Base-by-base conservation (phyloP, 2,329 filamentous ascomycete genomes). In the Daldinia sp. region DNA sequence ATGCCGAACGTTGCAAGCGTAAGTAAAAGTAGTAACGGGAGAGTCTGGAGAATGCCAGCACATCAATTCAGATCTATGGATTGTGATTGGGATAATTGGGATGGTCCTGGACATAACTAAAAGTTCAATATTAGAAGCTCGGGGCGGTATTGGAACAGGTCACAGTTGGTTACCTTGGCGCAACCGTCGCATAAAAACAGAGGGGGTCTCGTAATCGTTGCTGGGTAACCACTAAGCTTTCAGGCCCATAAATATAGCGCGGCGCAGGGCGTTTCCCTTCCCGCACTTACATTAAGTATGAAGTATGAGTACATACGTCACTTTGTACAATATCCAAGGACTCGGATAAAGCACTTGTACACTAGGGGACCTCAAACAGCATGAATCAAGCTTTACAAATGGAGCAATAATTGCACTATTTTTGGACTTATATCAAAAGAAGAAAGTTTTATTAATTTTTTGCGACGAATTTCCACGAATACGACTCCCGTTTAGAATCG, bases 141-240 rank as follows among this genome's bases (percentile, higher is more conserved):
- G 56, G 62, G 57, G 62, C 59, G 49, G 43, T 50, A 61, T 66
- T 66, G 63, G 66, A 45, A 61, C 50, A 57, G 27, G 55, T 58
- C 43, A 43, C 57, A 55, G 48, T 25, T 29, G 37, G 30, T 41
- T 54, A 55, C 21, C 63, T 66, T 66, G 59, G 63, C 63, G 47
- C 11, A 47, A 53, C 58, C 55, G 62, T 64, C 66, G 61, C 35
- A 66, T 32, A 58, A 68, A 67, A 68, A 68, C 66, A 68, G 66
- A 68, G 66, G 66, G 66, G 66, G 66, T 60, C 62, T 54, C 51
- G 39, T 57, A 39, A 17, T 19, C 50, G 72, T 73, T 73, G 71
- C 72, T 70, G 54, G 67, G 72, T 69, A 70, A 73, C 72, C 39
- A 34, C 29, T 35, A n/a, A 54, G 41, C 49, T 55, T 43, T 25